Evolutionary conservation across 2,329 filamentous ascomycete species (phyloP).

Genomic region (Stagonosporopsis cucurbitacearum): DNA sequence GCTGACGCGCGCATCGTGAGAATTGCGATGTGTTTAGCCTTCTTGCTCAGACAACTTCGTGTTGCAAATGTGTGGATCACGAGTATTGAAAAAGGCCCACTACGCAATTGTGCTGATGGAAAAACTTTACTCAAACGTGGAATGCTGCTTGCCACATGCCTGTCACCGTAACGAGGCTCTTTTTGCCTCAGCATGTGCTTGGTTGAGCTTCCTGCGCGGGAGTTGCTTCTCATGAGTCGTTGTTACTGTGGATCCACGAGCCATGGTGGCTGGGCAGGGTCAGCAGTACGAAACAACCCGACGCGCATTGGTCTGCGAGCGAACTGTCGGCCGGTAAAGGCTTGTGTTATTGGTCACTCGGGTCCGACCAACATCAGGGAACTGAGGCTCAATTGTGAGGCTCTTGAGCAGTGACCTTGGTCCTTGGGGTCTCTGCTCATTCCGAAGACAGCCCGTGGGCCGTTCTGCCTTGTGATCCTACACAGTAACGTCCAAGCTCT

Average conservation of each 20-base stretch:
- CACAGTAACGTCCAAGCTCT: background rate
- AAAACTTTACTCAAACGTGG: background rate
- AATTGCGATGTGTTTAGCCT: background rate
- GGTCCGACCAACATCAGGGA: background rate
- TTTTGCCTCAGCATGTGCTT: background rate
- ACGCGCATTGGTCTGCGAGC: background rate
- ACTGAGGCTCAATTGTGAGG: background rate
- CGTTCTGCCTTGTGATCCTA: no score
- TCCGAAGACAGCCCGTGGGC: background rate
- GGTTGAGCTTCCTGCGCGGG: background rate
- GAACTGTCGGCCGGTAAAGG: background rate
- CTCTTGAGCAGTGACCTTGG: background rate
- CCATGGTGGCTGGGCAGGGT: constrained; percentile 3
- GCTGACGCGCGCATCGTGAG: background rate
- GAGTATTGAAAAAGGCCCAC: background rate
- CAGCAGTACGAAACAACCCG: background rate
- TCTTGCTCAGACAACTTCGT: background rate
- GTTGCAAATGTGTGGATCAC: background rate
- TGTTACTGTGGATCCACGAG: background rate
- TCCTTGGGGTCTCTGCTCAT: no score
- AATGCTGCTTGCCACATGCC: background rate
- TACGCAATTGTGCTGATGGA: background rate
- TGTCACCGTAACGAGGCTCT: background rate
- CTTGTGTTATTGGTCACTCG: background rate
- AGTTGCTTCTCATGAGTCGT: background rate